These are phyloP conservation scores for Fusarium sp. DNA, from an alignment of 2,329 filamentous ascomycete species.

Conservation along the genomic window DNA sequence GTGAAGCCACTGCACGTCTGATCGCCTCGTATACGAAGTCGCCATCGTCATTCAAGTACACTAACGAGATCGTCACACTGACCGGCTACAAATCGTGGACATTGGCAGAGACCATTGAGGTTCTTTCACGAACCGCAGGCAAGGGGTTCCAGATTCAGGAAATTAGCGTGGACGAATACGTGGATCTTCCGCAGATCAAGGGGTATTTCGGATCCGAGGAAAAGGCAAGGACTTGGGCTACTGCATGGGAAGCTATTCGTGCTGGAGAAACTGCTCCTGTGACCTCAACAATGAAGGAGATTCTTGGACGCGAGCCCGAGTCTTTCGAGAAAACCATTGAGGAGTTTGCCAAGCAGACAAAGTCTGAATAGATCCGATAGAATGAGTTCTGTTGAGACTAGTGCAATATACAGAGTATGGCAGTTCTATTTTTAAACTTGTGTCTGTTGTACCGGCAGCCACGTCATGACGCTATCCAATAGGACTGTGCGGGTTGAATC, in stretches of 20 bases:
- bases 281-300: not conserved
- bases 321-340: constrained; percentile 28
- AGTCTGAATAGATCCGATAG: not conserved
- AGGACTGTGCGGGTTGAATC: not conserved
- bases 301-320: constrained; percentile 32
- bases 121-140: not conserved
- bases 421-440: constrained; percentile 17
- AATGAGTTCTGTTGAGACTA: not conserved
- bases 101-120: constrained; percentile 10
- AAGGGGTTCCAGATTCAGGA: constrained; percentile 5
- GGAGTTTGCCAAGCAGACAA: constrained; percentile 1
- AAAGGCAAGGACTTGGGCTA: constrained; percentile 29
- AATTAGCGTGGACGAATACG: constrained; percentile 31
- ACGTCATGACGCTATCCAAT: not conserved
- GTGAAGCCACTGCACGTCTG: constrained; percentile 32
- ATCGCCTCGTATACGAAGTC: constrained; percentile 20
- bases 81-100: constrained; percentile 23
- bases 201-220: constrained; percentile 17
- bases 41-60: not conserved
- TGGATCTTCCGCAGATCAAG: constrained; percentile 18
- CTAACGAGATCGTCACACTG: constrained; percentile 21
- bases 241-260: constrained; percentile 36
- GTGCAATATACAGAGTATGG: not conserved
- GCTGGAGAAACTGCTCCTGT: constrained; percentile 29
- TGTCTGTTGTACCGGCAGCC: not conserved